Evolutionary conservation across 2,329 filamentous ascomycete species (phyloP), one percentile per base, ranked within the genome.

Genomic region (Pseudogymnoascus sp.): DNA sequence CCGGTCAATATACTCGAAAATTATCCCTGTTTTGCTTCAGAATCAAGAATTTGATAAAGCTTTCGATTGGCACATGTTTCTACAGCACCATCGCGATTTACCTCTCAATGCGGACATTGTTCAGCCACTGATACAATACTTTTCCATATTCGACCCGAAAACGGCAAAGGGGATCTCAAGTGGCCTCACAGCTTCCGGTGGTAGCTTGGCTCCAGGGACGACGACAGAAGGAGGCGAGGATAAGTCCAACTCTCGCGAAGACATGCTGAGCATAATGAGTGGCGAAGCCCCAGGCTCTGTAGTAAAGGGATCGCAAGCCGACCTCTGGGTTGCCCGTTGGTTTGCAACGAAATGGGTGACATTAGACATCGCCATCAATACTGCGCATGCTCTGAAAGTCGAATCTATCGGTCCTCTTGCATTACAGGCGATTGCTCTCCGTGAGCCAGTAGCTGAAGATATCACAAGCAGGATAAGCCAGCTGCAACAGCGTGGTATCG

Each of bases 291-390:
- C 51, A 1, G 51, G 51, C 3, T 36, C 51, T 19, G 51, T 34
- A 13, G 28, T 57, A 57, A 36, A 57, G 10, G 51, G 51, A 3
- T 57, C 51, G 34, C 51, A 57, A 34, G 51, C 51, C 5, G 51
- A 57, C 28, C n/a, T 57, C 0, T 82, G 96, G 31, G 88, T 90
- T 16, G 89, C 92, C n/a, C 84, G 87, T 67, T 86, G 92, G 78
- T 93, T 96, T 73, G 92, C 92, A 8, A 89, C 87, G 1, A 87
- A 81, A 64, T 89, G 90, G 74, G 82, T 95, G 21, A 84, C 87
- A 1, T 79, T 92, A 8, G 86, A 93, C 64, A 83, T 88, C 68
- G 85, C 91, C 25, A 85, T 96, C 63, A 83, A 83, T 36, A 82
- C 90, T 6, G 78, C 95, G 16, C 80, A 83, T 64, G 85, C 89